These are phyloP conservation scores for Peltaster fructicola DNA, from an alignment of 2,329 filamentous ascomycete species.

Conservation along the genomic window DNA sequence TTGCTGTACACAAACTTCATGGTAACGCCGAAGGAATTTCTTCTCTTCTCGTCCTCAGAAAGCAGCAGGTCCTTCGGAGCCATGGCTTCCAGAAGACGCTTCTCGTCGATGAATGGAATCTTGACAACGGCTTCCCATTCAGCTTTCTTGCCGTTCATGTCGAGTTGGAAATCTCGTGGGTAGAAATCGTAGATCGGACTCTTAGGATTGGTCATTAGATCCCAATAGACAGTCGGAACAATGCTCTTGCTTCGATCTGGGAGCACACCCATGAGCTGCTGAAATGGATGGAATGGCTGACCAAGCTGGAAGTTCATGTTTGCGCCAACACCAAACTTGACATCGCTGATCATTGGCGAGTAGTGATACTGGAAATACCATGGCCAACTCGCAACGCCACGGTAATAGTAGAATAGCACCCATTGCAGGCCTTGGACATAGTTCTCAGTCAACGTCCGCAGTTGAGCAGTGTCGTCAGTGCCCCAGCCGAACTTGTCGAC, in stretches of 20 bases:
- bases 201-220: conserved; percentile 75
- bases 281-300: conserved; percentile 84
- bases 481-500: conserved; percentile 80
- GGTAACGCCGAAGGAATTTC: conserved; percentile 82
- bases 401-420: conserved; percentile 97
- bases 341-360: conserved; percentile 90
- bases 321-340: conserved; percentile 70
- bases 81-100: conserved; percentile 71
- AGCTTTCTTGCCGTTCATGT: conserved; percentile 99
- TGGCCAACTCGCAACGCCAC: conserved; percentile 91
- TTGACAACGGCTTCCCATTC: conserved; percentile 99
- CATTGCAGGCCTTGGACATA: conserved; percentile 96
- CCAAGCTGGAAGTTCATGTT: conserved; percentile 86
- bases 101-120: conserved; percentile 95
- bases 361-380: conserved; percentile 98
- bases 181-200: conserved; percentile 98
- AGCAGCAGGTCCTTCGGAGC: conserved; percentile 62
- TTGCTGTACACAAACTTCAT: conserved; percentile 81
- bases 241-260: conserved; percentile 96
- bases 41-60: conserved; percentile 56
- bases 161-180: conserved; percentile 85
- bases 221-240: conserved; percentile 71
- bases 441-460: conserved; percentile 75
- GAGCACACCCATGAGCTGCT: conserved; percentile 95
- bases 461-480: conserved; percentile 59